Percentiles rank a stretch among this genome's conserved stretches.
Conservation (phyloP, 257 asterid species). For the Solanum gandarillasii region DNA sequence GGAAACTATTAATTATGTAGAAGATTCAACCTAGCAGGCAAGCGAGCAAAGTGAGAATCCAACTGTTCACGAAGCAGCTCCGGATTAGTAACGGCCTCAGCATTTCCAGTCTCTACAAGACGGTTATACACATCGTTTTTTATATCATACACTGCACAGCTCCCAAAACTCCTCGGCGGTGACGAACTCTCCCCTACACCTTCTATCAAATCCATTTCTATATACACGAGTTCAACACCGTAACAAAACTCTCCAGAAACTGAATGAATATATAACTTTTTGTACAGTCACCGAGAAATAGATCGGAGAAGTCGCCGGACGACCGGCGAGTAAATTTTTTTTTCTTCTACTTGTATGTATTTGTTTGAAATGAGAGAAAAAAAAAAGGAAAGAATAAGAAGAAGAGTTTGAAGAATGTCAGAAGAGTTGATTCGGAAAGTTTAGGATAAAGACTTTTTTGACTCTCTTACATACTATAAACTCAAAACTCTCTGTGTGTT, state of each 20-base stretch:
- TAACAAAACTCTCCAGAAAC: not conserved
- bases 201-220: slow-evolving; percentile 63
- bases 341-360: not conserved
- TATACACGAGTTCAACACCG: not conserved
- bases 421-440: not conserved
- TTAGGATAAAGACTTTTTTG: not conserved
- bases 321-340: not conserved
- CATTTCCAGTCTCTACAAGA: slow-evolving; percentile 50
- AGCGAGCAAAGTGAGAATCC: slow-evolving; percentile 79
- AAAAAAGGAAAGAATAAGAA: not conserved
- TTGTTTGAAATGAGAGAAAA: slow-evolving; percentile 3
- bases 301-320: slow-evolving; percentile 7
- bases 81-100: slow-evolving; percentile 51
- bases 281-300: slow-evolving; percentile 5
- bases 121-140: slow-evolving; percentile 66
- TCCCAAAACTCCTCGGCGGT: slow-evolving; percentile 71
- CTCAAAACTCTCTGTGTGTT: not conserved
- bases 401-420: slow-evolving; percentile 4
- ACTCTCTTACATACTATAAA: not conserved
- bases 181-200: slow-evolving; percentile 93
- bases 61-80: slow-evolving; percentile 53
- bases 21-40: slow-evolving; percentile 62
- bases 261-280: not conserved
- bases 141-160: slow-evolving; percentile 43
- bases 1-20: not conserved